Percentiles rank a stretch among this genome's conserved stretches.
Evolutionary conservation across 176 grass and related monocot species (phyloP).

Genomic region (Dactylis glomerata): DNA sequence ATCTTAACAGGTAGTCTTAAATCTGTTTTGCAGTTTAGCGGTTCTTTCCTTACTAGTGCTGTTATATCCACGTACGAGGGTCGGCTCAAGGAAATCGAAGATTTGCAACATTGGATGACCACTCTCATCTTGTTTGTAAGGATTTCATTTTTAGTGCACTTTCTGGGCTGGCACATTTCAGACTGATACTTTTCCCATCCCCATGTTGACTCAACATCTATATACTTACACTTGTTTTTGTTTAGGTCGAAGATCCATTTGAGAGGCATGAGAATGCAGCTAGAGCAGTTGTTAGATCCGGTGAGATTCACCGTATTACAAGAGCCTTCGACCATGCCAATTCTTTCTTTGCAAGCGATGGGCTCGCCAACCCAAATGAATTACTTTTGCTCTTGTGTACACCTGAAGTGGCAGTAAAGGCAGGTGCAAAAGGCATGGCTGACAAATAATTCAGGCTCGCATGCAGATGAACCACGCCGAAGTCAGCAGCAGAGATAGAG

Average conservation of each 20-base stretch:
- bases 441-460: too few species aligned
- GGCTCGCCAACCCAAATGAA: constrained; percentile 19
- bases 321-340: constrained; percentile 13
- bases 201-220: background rate
- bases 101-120: background rate
- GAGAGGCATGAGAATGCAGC: constrained; percentile 67
- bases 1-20: background rate
- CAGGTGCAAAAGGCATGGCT: background rate
- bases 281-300: constrained; percentile 42
- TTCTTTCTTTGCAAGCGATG: background rate
- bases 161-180: background rate
- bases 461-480: background rate
- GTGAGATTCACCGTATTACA: constrained; percentile 30
- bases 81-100: background rate
- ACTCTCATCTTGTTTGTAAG: background rate
- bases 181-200: background rate
- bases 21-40: background rate
- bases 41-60: background rate
- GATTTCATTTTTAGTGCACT: background rate
- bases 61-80: background rate
- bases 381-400: constrained; percentile 51
- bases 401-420: constrained; percentile 16
- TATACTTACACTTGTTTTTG: background rate
- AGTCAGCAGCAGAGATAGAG: background rate
- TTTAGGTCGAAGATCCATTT: constrained; percentile 69